These are phyloP conservation scores for Pyrus pyrifolia DNA, from an alignment of 306 rosid species.

Conservation along the genomic window DNA sequence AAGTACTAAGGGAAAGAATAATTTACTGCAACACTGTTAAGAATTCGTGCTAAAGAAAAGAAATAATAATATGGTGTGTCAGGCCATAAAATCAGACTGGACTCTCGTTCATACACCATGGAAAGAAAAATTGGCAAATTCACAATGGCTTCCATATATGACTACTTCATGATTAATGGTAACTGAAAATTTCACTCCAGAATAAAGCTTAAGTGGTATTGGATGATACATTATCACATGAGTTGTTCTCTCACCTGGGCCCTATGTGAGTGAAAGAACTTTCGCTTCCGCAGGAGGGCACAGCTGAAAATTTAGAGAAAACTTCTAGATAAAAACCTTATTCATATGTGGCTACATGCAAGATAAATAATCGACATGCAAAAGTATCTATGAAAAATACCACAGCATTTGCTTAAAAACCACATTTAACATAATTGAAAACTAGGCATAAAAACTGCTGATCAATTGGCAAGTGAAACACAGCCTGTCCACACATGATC, in stretches of 20 bases:
- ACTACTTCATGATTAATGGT: not conserved
- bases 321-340: slow-evolving; percentile 14
- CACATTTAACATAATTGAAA: not conserved
- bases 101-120: not conserved
- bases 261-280: slow-evolving; percentile 77
- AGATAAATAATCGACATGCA: slow-evolving; percentile 11
- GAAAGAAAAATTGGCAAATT: not conserved
- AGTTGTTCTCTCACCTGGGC: slow-evolving; percentile 53
- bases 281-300: slow-evolving; percentile 50
- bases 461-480: not conserved
- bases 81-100: not conserved
- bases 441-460: not conserved
- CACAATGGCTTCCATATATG: not conserved
- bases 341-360: not conserved
- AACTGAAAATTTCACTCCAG: not conserved
- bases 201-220: not conserved
- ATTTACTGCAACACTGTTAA: not conserved
- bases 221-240: slow-evolving; percentile 6
- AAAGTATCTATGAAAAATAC: not conserved
- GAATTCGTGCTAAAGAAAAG: not conserved
- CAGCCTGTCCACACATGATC: not conserved
- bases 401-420: not conserved
- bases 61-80: not conserved
- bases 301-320: slow-evolving; percentile 40
- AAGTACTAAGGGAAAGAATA: not conserved